These are phyloP conservation scores for Penicillium verhagenii DNA, from an alignment of 495 filamentous ascomycete species.

Conservation along the genomic window DNA sequence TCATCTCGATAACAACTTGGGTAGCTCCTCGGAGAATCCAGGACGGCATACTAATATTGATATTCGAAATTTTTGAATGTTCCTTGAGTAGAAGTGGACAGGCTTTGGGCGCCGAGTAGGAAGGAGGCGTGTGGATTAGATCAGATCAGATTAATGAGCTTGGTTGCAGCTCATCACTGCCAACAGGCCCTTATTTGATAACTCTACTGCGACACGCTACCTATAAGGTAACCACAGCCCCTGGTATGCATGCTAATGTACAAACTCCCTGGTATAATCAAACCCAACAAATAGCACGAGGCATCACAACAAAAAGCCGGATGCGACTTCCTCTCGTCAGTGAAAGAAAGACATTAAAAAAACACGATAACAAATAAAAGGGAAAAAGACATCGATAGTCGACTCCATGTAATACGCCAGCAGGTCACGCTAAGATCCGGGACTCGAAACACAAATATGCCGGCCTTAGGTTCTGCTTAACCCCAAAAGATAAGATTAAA, in stretches of 20 bases:
- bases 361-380: conserved; percentile 6
- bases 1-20: not conserved
- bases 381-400: too few relatives aligned
- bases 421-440: not conserved
- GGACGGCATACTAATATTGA: not conserved
- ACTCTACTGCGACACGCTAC: not conserved
- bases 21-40: not conserved
- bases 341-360: not conserved
- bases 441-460: not conserved
- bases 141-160: too few relatives aligned
- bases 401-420: conserved; percentile 21
- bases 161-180: too few relatives aligned
- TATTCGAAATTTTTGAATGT: too few relatives aligned
- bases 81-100: too few relatives aligned
- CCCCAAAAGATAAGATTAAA: not conserved
- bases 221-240: conserved; percentile 11
- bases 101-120: too few relatives aligned
- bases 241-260: conserved; percentile 26
- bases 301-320: not conserved
- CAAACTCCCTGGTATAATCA: conserved; percentile 11
- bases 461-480: not conserved
- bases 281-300: conserved; percentile 9
- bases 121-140: too few relatives aligned
- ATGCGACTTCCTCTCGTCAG: not conserved
- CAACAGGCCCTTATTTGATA: not conserved